Percentiles rank a stretch among this genome's conserved stretches.
These are phyloP conservation scores for Xylaria sp. DNA, from an alignment of 2,329 filamentous ascomycete species.

Conservation along the genomic window DNA sequence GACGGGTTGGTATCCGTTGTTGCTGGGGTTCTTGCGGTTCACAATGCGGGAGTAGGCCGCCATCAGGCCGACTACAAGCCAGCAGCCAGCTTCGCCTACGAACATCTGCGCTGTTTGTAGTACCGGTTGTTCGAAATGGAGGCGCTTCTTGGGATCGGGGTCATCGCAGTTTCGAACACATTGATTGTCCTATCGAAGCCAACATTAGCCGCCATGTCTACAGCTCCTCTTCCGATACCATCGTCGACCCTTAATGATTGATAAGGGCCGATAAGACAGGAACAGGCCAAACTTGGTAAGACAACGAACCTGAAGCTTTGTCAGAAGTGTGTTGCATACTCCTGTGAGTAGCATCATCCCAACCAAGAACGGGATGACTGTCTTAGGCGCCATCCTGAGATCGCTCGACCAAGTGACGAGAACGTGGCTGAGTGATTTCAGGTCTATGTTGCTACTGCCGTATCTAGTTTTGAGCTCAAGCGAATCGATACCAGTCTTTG, in stretches of 20 bases:
- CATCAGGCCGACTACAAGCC: conserved; percentile 84
- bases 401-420: not conserved
- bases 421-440: conserved; percentile 10
- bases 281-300: conserved; percentile 8
- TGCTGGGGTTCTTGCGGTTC: conserved; percentile 56
- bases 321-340: conserved; percentile 95
- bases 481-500: not conserved
- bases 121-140: conserved; percentile 91
- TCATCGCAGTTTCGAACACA: conserved; percentile 90
- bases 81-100: conserved; percentile 93
- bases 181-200: conserved; percentile 81
- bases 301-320: conserved; percentile 85
- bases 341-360: conserved; percentile 97
- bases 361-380: conserved; percentile 84
- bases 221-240: not conserved
- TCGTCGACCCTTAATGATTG: not conserved
- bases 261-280: not conserved
- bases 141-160: conserved; percentile 71
- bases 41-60: conserved; percentile 71
- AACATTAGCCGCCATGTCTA: conserved; percentile 22
- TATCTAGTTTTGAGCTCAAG: not conserved
- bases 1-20: conserved; percentile 75
- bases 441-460: not conserved
- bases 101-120: conserved; percentile 99
- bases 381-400: conserved; percentile 74